Conservation (phyloP, 2,329 filamentous ascomycete genomes). For the Gliomastix tumulicola region DNA sequence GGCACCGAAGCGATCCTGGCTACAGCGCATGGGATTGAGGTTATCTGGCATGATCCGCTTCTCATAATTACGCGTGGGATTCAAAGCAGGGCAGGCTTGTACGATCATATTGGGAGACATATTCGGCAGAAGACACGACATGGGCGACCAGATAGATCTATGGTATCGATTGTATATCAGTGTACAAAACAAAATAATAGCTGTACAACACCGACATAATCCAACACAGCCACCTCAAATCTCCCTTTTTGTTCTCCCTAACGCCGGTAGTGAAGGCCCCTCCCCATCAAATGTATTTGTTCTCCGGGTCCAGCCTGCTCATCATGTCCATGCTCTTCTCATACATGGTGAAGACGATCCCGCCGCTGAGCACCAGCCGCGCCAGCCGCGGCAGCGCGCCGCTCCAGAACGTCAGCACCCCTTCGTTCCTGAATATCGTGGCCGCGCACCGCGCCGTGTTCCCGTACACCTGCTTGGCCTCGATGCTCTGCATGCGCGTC, state of each 20-base stretch:
- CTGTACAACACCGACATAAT: not conserved
- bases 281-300: constrained; percentile 78
- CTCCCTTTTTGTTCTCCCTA: constrained; percentile 3
- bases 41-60: constrained; percentile 54
- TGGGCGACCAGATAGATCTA: too few relatives aligned
- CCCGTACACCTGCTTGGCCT: constrained; percentile 73
- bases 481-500: constrained; percentile 95
- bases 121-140: too few relatives aligned
- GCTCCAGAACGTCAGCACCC: constrained; percentile 86
- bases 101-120: too few relatives aligned
- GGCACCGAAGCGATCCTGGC: constrained; percentile 50
- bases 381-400: constrained; percentile 82
- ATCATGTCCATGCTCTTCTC: constrained; percentile 89
- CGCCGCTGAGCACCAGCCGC: constrained; percentile 81
- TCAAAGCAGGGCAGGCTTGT: too few relatives aligned
- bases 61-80: constrained; percentile 29
- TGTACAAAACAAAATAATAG: too few relatives aligned
- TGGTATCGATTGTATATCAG: constrained; percentile 1
- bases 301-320: constrained; percentile 72
- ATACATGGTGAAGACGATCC: constrained; percentile 98
- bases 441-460: constrained; percentile 81
- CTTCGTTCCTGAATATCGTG: constrained; percentile 83
- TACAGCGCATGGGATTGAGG: constrained; percentile 43
- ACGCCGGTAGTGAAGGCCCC: too few relatives aligned
- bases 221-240: not conserved